Base-by-base conservation (phyloP, 106 monocot species). In the Dioscorea dumetorum region DNA sequence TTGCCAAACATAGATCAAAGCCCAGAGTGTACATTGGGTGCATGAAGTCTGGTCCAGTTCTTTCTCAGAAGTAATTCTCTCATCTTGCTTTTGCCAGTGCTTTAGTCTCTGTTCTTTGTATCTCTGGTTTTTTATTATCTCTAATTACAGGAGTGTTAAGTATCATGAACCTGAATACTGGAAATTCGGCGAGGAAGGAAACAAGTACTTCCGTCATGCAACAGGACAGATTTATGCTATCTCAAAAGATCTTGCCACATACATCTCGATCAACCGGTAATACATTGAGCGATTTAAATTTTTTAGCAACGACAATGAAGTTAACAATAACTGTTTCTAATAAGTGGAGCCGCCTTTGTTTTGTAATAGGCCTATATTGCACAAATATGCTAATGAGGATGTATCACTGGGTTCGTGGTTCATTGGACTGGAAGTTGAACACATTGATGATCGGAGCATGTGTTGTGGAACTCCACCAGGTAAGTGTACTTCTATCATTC, bases 11-110 rank as follows among this genome's bases (percentile, higher is more conserved):
- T 72, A 85, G 86, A 81, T 95, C 86, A 31, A 97, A 89, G 62
- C 92, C 95, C 12, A 88, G 95, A 69, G 70, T 67, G 23, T 95
- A 95, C 31, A 84, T 95, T 41, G 95, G 95, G 21, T 95, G 95
- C 56, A 95, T 95, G 95, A 95, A 95, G 66, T 95, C 95, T 59
- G 95, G 95, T 24, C 95, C 86, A 66, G 95, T 95, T 73, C 91
- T 91, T 62, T 49, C 91, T 57, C 83, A 80, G 56, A 95, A 88
- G 91, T 91, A 95, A 82, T 34, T 1, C 48, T 57, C 17, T 64
- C 22, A 41, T 58, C 19, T 64, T 24, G 4, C 63, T 50, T 57
- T 33, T 22, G 1, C 23, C 18, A 21, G 54, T 12, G 54, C 41
- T 41, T 41, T 41, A 41, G 41, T 41, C 41, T 41, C 41, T 41